phyloP scores from a whole-genome alignment of 164 flowering plant species.

The Liriodendron chinense region DNA sequence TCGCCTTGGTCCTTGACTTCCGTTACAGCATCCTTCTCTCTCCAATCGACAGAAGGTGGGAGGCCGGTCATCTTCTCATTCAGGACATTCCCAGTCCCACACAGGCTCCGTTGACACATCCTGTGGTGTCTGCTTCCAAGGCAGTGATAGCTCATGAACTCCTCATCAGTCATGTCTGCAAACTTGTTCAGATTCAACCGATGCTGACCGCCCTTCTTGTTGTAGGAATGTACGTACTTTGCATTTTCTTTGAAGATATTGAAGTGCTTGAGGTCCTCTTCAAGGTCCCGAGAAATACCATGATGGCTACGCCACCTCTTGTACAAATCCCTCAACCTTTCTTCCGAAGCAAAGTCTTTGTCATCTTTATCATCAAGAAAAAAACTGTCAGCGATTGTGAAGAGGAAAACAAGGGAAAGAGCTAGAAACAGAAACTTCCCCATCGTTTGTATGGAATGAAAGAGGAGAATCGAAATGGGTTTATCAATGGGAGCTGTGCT shows the following conservation, averaged over 20 bases:
- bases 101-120: no score
- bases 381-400: constrained; percentile 30
- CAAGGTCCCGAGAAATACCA: constrained; percentile 40
- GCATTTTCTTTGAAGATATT: constrained; percentile 63
- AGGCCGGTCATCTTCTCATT: constrained; percentile 19
- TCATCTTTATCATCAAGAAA: constrained; percentile 54
- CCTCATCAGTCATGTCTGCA: constrained; percentile 67
- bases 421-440: constrained; percentile 22
- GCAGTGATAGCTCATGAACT: constrained; percentile 53
- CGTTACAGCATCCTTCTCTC: constrained; percentile 68
- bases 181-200: constrained; percentile 63
- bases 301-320: constrained; percentile 65
- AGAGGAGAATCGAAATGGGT: neutral
- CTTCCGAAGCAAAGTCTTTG: constrained; percentile 48
- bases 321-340: constrained; percentile 50
- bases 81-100: no score
- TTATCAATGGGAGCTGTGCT: neutral
- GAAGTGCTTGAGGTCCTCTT: constrained; percentile 55
- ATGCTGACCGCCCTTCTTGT: constrained; percentile 52
- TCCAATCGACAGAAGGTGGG: constrained; percentile 71
- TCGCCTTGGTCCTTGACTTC: constrained; percentile 71
- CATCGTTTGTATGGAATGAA: constrained; percentile 7
- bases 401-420: constrained; percentile 29
- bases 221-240: constrained; percentile 37
- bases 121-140: no score